Base-by-base conservation (phyloP, 2,329 filamentous ascomycete species). In the Aaosphaeria arxii region DNA sequence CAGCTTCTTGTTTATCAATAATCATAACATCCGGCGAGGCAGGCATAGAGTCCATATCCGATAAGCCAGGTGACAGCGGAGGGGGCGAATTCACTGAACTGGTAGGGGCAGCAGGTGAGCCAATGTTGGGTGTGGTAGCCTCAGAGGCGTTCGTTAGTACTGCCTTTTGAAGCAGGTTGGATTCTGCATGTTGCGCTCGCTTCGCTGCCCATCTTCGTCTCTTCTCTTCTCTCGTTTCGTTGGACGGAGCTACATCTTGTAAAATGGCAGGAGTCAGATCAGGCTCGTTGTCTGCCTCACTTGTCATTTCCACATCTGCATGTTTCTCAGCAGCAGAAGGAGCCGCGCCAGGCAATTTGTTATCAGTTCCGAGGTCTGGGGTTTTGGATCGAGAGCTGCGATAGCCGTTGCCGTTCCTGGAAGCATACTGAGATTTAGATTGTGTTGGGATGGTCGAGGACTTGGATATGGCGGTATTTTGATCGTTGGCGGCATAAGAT, bases 81-180 rank as follows among this genome's bases (percentile, higher is more conserved):
- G 62, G 59, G 5, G 69, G 62, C 7, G 68, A 71, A 5, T 62
- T 52, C 69, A 73, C 64, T 46, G 53, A 59, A 43, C 55, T 69
- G 53, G 51, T 39, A 40, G 45, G 50, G 43, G 59, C 60, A 7
- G 63, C 54, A 44, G 72, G 66, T 45, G 70, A 63, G 39, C 75
- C 75, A 48, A 74, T 71, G 33, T 75, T 76, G 30, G 79, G 75
- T n/a, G 83, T 82, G 11, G 80, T 79, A 35, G 73, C 73, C 46
- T 78, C 74, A 53, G 78, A 73, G 53, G 82, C 85, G 55, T 80
- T 83, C 43, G 80, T 76, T 49, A 81, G 78, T 36, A 92, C 75
- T 49, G 87, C 86, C 71, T 91, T 85, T 53, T 92, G 83, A 51
- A 88, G 80, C 61, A 92, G 77, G 42, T 57, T 63, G 44, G 81